Base-by-base conservation (phyloP, 306 rosid species). In the Mimosa pudica region DNA sequence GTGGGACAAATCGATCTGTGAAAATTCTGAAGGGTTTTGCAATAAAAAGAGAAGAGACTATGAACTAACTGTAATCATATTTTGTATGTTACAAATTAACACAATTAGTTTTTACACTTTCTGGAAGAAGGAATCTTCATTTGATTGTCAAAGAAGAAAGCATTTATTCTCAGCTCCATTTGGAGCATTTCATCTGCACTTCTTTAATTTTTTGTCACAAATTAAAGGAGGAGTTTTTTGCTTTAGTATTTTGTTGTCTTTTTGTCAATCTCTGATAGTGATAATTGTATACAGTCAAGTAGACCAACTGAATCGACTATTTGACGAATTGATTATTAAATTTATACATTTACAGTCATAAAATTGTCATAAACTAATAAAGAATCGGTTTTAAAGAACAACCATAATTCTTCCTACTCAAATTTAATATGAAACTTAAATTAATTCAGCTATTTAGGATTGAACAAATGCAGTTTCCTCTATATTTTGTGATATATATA, bases 111-210 rank as follows among this genome's bases (percentile, higher is more conserved):
- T 84, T 85, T 72, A 74, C 85, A 85, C 81, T 78, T 84, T 62
- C 75, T 77, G 71, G 82, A 77, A 41, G 24, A 24, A 75, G 75
- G 97, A 88, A 92, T 90, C 92, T 89, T 80, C 87, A 86, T 85
- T 94, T 92, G 74, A 88, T 89, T 88, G 91, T 86, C 90, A 88
- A 90, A 87, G 94, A 89, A 94, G 97, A 88, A 90, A 92, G 96
- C 90, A 92, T 90, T 47, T 85, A 90, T 94, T 94, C 98, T 80
- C 84, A 52, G 67, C 65, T 69, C 79, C 42, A 79, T 81, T 81
- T 81, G 87, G 79, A 79, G 77, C 52, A 68, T 13, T 73, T 84
- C 63, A 55, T 84, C 12, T 6, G 7, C 14, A n/a, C 49, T 66
- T 38, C 71, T 66, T 66, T 66, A 17, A 33, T 36, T 66, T 66